Percentiles rank a stretch among this genome's conserved stretches.
These are phyloP conservation scores for Puccinia polysora DNA, from an alignment of 1,284 basidiomycete genomes.

Conservation along the genomic window DNA sequence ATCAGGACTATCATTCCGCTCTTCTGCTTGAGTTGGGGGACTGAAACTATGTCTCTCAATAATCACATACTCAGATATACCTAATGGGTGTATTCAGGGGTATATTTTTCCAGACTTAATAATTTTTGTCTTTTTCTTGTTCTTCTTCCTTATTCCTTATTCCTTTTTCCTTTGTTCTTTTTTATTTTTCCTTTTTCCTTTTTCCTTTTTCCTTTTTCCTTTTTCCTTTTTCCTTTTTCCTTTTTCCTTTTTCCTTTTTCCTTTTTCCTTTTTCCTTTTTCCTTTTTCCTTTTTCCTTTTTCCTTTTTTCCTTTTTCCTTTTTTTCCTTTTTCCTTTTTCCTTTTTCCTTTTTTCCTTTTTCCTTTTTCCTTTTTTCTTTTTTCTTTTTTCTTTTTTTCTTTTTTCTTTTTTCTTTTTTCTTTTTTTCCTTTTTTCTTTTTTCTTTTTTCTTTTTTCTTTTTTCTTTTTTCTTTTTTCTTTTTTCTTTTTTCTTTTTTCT, in stretches of 20 bases:
- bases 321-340: conserved; percentile 9
- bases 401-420: neutral
- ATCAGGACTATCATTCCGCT: no score
- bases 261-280: neutral
- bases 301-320: neutral
- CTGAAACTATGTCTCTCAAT: no score
- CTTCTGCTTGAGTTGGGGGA: no score
- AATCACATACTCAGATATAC: no score
- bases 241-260: neutral
- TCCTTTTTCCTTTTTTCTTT: neutral
- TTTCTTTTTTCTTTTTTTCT: neutral
- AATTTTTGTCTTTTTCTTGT: neutral
- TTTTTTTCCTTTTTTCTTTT: neutral
- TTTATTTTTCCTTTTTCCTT: neutral
- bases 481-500: neutral
- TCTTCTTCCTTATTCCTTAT: no score
- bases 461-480: neutral
- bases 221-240: neutral
- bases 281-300: neutral
- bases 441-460: neutral
- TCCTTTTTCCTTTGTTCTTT: neutral
- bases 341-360: neutral
- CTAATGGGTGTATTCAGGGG: no score
- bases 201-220: neutral
- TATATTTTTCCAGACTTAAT: neutral